phyloP scores from a whole-genome alignment of 2,329 filamentous ascomycete genomes.

The Dryadomyces quercus-mongolicae region DNA sequence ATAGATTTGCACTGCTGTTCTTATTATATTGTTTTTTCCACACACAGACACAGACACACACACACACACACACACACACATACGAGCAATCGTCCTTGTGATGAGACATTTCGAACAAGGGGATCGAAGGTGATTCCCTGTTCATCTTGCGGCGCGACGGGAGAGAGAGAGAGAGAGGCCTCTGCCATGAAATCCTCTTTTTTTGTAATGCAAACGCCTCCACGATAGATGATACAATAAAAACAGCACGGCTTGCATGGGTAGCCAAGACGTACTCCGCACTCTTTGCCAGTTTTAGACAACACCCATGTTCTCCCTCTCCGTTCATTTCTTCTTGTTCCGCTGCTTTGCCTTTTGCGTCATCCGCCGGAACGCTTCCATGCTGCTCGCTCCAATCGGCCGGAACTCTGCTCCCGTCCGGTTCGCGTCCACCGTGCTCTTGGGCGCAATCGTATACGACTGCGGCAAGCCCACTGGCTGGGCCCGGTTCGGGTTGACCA shows the following conservation, averaged over 20 bases:
- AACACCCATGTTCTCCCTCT: background rate
- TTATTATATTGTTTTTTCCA: background rate
- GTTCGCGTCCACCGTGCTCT: conserved; percentile 45
- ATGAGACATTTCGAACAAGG: background rate
- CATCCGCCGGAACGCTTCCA: conserved; percentile 55
- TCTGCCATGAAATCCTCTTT: no score
- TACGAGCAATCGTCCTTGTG: background rate
- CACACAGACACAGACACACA: background rate
- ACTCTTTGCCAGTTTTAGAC: no score
- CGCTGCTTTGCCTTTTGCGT: conserved; percentile 44
- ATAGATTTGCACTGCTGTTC: conserved; percentile 1
- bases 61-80: no score
- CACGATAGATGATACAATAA: background rate
- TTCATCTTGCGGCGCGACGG: background rate
- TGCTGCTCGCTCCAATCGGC: conserved; percentile 49
- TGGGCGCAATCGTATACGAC: conserved; percentile 47
- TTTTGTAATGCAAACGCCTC: background rate
- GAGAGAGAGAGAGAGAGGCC: no score
- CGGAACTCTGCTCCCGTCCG: conserved; percentile 36
- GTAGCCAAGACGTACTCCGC: no score
- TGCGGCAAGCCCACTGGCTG: conserved; percentile 40
- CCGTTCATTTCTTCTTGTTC: conserved; percentile 13
- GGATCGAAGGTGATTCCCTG: background rate
- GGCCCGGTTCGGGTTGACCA: conserved; percentile 40
- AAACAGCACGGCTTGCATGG: background rate